Percentiles rank a stretch among this genome's conserved stretches.
These are phyloP conservation scores for Albatrellus ellisii DNA, from an alignment of 768 basidiomycete genomes.

Conservation along the genomic window DNA sequence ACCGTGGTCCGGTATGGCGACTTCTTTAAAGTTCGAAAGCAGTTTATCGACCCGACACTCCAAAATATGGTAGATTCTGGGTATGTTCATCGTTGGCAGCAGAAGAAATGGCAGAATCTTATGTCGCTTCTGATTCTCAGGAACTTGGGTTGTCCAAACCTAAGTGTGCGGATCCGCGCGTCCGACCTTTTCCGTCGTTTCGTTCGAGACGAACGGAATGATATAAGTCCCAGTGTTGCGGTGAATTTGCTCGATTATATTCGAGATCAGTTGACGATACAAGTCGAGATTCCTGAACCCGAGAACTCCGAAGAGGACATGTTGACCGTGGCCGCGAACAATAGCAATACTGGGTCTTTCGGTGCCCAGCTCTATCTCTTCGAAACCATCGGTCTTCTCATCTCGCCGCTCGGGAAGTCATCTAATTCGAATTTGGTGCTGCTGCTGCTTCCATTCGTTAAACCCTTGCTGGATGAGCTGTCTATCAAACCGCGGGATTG, in stretches of 20 bases:
- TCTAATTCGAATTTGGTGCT: conserved; percentile 57
- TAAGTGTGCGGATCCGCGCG: conserved; percentile 57
- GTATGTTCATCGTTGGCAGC: conserved; percentile 25
- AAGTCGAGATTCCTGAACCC: conserved; percentile 61
- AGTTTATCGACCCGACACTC: conserved; percentile 76
- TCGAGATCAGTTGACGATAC: conserved; percentile 66
- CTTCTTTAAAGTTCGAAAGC: conserved; percentile 90
- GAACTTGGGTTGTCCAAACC: too few species aligned
- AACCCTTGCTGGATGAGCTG: conserved; percentile 70
- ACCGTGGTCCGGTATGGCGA: conserved; percentile 85
- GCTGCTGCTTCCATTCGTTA: conserved; percentile 63
- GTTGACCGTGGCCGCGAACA: conserved; percentile 52
- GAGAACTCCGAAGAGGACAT: conserved; percentile 56
- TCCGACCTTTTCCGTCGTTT: conserved; percentile 93
- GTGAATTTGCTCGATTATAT: conserved; percentile 57
- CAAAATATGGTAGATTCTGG: conserved; percentile 78
- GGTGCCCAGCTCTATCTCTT: conserved; percentile 91
- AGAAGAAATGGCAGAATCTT: too few species aligned
- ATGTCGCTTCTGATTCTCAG: too few species aligned
- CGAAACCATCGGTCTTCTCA: conserved; percentile 78
- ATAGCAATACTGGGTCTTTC: conserved; percentile 60
- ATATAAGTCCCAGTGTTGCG: conserved; percentile 63
- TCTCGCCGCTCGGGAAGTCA: conserved; percentile 57
- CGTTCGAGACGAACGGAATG: conserved; percentile 68
- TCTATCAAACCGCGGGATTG: conserved; percentile 39